A percentile compares a stretch with the other conserved stretches of the same genome.
phyloP scores from a whole-genome alignment of 2,329 filamentous ascomycete genomes.

The Microsporum ferrugineum region DNA sequence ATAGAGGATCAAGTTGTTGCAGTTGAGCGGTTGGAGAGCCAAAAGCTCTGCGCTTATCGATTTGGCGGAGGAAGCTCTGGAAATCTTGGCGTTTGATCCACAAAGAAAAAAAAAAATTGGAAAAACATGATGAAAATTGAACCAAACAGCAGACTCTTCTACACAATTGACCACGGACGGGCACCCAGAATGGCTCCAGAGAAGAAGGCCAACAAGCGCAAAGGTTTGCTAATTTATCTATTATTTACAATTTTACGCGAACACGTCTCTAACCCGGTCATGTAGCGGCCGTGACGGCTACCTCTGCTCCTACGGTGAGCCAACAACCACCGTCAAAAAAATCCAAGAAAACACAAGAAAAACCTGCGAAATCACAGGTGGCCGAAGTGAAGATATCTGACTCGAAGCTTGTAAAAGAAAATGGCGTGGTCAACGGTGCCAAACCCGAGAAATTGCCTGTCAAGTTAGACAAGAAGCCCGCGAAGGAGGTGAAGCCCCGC shows the following conservation, averaged over 20 bases:
- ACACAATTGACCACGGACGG: neutral
- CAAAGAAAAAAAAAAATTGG: neutral
- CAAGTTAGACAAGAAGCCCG: conserved; percentile 26
- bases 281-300: conserved; percentile 16
- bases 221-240: conserved; percentile 30
- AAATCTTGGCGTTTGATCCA: conserved; percentile 3
- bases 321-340: conserved; percentile 45
- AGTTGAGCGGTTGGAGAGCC: neutral
- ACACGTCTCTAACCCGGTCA: neutral
- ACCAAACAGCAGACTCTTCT: neutral
- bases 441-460: conserved; percentile 14
- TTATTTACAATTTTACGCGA: conserved; percentile 6
- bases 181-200: conserved; percentile 41
- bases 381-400: conserved; percentile 21
- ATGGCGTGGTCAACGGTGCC: conserved; percentile 20
- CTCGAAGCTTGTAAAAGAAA: conserved; percentile 22
- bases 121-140: neutral
- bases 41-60: neutral
- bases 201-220: conserved; percentile 46
- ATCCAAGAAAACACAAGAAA: conserved; percentile 42
- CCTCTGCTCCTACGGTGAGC: conserved; percentile 28
- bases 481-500: conserved; percentile 32
- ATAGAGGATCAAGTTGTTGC: neutral
- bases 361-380: conserved; percentile 20
- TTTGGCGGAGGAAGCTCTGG: neutral